A percentile compares a stretch with the other conserved stretches of the same genome.
These are phyloP conservation scores for Salix viminalis DNA, from an alignment of 345 rosid species.

Conservation along the genomic window DNA sequence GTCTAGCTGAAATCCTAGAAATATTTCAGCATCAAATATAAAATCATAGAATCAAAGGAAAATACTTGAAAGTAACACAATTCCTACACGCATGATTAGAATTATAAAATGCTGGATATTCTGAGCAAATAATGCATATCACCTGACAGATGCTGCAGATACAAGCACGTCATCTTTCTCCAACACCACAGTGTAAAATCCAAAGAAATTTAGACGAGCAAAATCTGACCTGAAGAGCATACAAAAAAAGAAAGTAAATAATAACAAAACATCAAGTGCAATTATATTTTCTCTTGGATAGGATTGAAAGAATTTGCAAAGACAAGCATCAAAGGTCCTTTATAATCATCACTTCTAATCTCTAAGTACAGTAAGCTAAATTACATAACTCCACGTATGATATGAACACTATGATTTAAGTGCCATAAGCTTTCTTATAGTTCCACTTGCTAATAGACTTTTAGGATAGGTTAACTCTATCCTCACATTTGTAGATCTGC, in stretches of 20 bases:
- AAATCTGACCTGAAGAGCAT: slow-evolving; percentile 63
- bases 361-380: not conserved
- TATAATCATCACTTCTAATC: not conserved
- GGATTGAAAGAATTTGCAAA: not conserved
- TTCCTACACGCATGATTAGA: not conserved
- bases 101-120: not conserved
- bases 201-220: slow-evolving; percentile 72
- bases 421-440: not conserved
- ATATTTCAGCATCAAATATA: not conserved
- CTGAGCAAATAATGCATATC: slow-evolving; percentile 7
- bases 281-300: not conserved
- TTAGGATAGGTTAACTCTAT: not conserved
- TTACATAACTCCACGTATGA: not conserved
- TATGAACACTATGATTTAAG: too few relatives aligned
- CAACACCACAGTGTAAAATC: slow-evolving; percentile 80
- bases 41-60: not conserved
- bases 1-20: not conserved
- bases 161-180: slow-evolving; percentile 80
- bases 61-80: not conserved
- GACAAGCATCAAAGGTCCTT: not conserved
- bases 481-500: not conserved
- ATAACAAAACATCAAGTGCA: not conserved
- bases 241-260: slow-evolving; percentile 8
- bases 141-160: slow-evolving; percentile 94
- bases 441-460: not conserved